Percentiles rank a stretch among this genome's conserved stretches.
Conservation (phyloP, 2,329 filamentous ascomycete species). For the Microdochium bolleyi region DNA sequence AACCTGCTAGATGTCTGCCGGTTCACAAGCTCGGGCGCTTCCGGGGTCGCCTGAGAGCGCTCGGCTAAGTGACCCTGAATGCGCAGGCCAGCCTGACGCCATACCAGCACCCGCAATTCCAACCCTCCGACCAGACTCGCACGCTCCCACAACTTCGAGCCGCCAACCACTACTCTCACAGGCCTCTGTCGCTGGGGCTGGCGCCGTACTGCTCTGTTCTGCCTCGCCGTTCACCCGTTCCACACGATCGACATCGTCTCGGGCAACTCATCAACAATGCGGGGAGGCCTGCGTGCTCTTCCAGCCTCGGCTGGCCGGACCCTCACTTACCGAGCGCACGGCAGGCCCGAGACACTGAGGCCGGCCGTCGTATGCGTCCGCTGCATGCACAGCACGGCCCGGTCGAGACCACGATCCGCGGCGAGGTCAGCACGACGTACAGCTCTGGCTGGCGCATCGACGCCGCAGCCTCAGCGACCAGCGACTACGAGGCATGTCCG, state of each 20-base stretch:
- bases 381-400: conserved; percentile 36
- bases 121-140: no score
- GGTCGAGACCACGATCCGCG: neutral
- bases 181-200: no score
- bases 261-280: conserved; percentile 17
- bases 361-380: conserved; percentile 74
- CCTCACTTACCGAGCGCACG: conserved; percentile 23
- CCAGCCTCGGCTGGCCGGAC: conserved; percentile 59
- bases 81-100: no score
- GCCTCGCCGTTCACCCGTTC: neutral
- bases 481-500: neutral
- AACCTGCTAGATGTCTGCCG: no score
- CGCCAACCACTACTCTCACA: no score
- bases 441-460: neutral
- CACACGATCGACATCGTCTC: neutral
- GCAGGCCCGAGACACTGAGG: neutral
- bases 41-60: no score
- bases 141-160: no score
- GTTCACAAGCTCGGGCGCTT: no score
- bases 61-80: no score
- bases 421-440: neutral
- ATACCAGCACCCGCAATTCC: no score
- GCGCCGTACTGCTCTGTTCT: no score
- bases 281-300: conserved; percentile 46
- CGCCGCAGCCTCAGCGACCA: neutral